Conservation (phyloP, 179 eudicot species). For the Beta macrorhiza region DNA sequence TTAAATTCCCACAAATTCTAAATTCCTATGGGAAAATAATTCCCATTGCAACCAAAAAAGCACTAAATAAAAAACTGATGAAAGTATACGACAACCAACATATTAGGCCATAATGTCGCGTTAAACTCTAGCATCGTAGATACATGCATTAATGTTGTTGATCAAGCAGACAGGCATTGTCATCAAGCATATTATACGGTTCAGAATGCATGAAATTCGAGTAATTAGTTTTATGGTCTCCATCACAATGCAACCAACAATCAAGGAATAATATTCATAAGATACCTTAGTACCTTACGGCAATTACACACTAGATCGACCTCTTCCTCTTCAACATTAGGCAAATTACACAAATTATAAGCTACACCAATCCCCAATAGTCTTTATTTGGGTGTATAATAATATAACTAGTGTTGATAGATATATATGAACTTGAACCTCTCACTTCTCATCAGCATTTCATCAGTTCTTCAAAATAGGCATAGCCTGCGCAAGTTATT, state of each 20-base stretch:
- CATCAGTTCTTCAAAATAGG: slow-evolving; percentile 24
- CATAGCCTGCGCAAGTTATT: slow-evolving; percentile 25
- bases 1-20: too few relatives aligned
- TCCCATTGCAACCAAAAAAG: too few relatives aligned
- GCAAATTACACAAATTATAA: slow-evolving; percentile 5
- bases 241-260: neutral
- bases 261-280: neutral
- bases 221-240: neutral
- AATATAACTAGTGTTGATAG: neutral
- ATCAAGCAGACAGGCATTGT: too few relatives aligned
- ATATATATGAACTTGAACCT: too few relatives aligned
- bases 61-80: too few relatives aligned
- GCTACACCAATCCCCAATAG: slow-evolving; percentile 4
- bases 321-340: neutral
- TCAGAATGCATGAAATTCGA: neutral
- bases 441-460: neutral
- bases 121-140: too few relatives aligned
- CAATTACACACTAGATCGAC: neutral
- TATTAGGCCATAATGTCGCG: too few relatives aligned
- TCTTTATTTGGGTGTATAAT: neutral
- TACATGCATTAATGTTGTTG: too few relatives aligned
- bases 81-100: too few relatives aligned
- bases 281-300: too few relatives aligned
- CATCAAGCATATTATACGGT: too few relatives aligned
- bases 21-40: too few relatives aligned